Evolutionary conservation across 345 rosid genomes (phyloP).

Genomic region (Hirschfeldia incana): DNA sequence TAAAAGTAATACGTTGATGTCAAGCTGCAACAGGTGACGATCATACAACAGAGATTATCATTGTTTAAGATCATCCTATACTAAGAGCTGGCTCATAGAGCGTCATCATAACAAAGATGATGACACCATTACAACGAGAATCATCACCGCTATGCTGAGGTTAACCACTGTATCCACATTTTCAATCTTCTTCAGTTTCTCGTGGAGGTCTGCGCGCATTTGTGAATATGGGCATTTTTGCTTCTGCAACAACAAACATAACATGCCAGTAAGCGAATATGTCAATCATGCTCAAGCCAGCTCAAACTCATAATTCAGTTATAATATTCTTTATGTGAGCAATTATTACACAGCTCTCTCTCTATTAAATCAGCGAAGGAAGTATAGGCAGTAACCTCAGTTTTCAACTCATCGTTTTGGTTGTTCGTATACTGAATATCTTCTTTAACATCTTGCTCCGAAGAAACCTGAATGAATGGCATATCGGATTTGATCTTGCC

Average conservation of each 20-base stretch:
- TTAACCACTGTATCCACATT: slow-evolving; percentile 58
- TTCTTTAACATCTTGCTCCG: slow-evolving; percentile 35
- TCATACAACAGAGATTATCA: slow-evolving; percentile 7
- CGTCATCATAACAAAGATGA: slow-evolving; percentile 29
- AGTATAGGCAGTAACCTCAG: slow-evolving; percentile 41
- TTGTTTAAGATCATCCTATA: not conserved
- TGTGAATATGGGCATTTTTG: slow-evolving; percentile 46
- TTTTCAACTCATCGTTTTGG: slow-evolving; percentile 31
- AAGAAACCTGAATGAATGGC: slow-evolving; percentile 37
- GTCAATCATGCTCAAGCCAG: not conserved
- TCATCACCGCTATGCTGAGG: slow-evolving; percentile 60
- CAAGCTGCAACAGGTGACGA: slow-evolving; percentile 7
- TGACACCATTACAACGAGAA: slow-evolving; percentile 37
- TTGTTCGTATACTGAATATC: slow-evolving; percentile 24
- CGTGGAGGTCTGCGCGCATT: slow-evolving; percentile 38
- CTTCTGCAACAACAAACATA: slow-evolving; percentile 45
- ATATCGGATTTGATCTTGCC: slow-evolving; percentile 31
- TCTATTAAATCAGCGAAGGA: not conserved
- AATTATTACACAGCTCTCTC: not conserved
- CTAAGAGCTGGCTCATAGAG: slow-evolving; percentile 11
- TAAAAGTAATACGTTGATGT: not conserved
- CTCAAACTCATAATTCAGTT: not conserved
- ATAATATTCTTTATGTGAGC: not conserved
- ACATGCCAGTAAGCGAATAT: not conserved
- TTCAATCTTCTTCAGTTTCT: slow-evolving; percentile 47